Evolutionary conservation across 2,329 filamentous ascomycete genomes (phyloP).

Genomic region (Chaetomium sp.): DNA sequence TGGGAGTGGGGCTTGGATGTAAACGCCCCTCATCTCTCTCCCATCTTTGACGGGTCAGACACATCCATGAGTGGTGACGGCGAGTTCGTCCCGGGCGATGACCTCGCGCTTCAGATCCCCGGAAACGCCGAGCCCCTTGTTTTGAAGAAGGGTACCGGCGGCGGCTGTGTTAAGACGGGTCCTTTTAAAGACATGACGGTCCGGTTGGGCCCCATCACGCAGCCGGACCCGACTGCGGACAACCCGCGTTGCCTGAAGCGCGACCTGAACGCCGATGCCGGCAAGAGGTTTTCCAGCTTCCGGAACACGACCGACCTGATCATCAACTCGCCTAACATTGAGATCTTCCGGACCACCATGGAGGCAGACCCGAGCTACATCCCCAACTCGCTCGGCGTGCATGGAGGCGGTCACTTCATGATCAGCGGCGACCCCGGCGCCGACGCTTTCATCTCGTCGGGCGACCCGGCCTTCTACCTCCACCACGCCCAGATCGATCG

Average conservation of each 20-base stretch:
- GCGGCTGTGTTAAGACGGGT: constrained; percentile 32
- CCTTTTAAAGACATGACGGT: constrained; percentile 43
- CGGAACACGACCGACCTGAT: constrained; percentile 45
- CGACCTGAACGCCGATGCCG: constrained; percentile 44
- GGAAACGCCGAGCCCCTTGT: constrained; percentile 11
- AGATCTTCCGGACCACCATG: constrained; percentile 46
- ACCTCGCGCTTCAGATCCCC: constrained; percentile 13
- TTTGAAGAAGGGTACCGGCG: constrained; percentile 30
- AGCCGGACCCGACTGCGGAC: constrained; percentile 37
- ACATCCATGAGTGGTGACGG: constrained; percentile 33
- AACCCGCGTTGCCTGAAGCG: constrained; percentile 50
- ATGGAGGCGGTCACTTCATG: constrained; percentile 44
- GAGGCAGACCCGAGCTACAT: constrained; percentile 33
- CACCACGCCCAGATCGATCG: constrained; percentile 35
- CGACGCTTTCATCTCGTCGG: constrained; percentile 33
- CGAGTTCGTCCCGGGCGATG: constrained; percentile 20
- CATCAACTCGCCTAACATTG: constrained; percentile 41
- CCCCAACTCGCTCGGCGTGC: constrained; percentile 38
- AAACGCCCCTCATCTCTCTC: constrained; percentile 30
- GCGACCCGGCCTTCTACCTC: constrained; percentile 35
- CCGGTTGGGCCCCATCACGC: constrained; percentile 44
- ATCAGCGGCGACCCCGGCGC: constrained; percentile 38
- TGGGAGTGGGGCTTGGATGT: constrained; percentile 34
- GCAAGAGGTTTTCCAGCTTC: constrained; percentile 37
- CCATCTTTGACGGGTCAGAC: constrained; percentile 34